These are phyloP conservation scores for Stromatinia cepivora DNA, from an alignment of 2,329 filamentous ascomycete species.

Conservation along the genomic window DNA sequence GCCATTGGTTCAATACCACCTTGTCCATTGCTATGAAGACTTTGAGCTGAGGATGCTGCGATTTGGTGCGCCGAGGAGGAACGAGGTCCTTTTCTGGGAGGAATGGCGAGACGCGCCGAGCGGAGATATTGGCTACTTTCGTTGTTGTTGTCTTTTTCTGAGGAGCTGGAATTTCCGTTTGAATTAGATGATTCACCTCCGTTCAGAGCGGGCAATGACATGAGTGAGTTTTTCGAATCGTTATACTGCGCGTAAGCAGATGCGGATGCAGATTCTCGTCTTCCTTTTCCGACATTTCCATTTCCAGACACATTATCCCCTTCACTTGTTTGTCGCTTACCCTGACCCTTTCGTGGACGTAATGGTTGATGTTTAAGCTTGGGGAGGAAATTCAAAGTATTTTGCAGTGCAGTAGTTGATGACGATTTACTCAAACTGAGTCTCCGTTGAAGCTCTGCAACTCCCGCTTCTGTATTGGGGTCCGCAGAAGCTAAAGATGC, in stretches of 20 bases:
- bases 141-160: constrained; percentile 14
- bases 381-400: constrained; percentile 42
- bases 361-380: constrained; percentile 46
- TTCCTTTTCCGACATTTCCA: not conserved
- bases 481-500: constrained; percentile 24
- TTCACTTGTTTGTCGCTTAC: constrained; percentile 28
- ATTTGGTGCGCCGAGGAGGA: not conserved
- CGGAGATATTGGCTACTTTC: constrained; percentile 31
- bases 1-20: constrained; percentile 44
- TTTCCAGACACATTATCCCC: not conserved
- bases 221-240: constrained; percentile 9
- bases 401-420: constrained; percentile 26
- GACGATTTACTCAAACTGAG: constrained; percentile 31
- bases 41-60: constrained; percentile 1
- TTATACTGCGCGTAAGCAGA: constrained; percentile 15
- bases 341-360: constrained; percentile 37
- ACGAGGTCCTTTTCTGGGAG: constrained; percentile 5
- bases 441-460: constrained; percentile 20
- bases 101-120: constrained; percentile 30
- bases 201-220: not conserved
- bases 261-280: constrained; percentile 10
- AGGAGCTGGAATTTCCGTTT: constrained; percentile 24
- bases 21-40: constrained; percentile 13
- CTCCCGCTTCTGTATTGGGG: constrained; percentile 19
- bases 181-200: constrained; percentile 9